Conservation (phyloP, 306 rosid species). For the Citrullus mucosospermus region DNA sequence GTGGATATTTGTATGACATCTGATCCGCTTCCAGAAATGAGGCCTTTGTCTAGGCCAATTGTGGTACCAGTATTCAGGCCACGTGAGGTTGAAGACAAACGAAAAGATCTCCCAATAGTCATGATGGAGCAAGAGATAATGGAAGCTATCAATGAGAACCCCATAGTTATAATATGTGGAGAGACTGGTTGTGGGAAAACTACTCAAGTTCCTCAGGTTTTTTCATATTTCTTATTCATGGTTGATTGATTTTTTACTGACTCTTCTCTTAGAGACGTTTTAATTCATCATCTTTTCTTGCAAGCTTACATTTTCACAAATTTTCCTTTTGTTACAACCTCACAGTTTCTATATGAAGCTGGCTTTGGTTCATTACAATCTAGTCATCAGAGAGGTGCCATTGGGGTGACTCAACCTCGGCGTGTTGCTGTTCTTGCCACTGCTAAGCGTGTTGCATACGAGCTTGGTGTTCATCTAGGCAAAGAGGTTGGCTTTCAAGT, state of each 20-base stretch:
- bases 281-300: not conserved
- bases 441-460: conserved; percentile 83
- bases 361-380: conserved; percentile 68
- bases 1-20: conserved; percentile 13
- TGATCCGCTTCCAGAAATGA: conserved; percentile 14
- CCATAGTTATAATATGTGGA: conserved; percentile 85
- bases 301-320: not conserved
- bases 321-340: conserved; percentile 2
- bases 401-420: conserved; percentile 95
- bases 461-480: conserved; percentile 69
- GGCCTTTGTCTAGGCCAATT: conserved; percentile 33
- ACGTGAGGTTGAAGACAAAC: conserved; percentile 47
- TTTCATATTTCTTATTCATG: conserved; percentile 11
- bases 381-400: conserved; percentile 34
- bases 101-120: conserved; percentile 87
- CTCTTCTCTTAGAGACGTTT: not conserved
- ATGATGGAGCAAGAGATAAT: conserved; percentile 99
- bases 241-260: not conserved
- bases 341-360: conserved; percentile 80
- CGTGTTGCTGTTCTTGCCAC: conserved; percentile 94
- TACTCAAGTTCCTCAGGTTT: conserved; percentile 93
- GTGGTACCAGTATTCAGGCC: conserved; percentile 75
- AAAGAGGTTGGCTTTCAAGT: conserved; percentile 90
- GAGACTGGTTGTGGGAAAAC: conserved; percentile 99
- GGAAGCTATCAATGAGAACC: conserved; percentile 71